Evolutionary conservation across 2,329 filamentous ascomycete genomes (phyloP).

Genomic region (Pyrenochaeta sp.): DNA sequence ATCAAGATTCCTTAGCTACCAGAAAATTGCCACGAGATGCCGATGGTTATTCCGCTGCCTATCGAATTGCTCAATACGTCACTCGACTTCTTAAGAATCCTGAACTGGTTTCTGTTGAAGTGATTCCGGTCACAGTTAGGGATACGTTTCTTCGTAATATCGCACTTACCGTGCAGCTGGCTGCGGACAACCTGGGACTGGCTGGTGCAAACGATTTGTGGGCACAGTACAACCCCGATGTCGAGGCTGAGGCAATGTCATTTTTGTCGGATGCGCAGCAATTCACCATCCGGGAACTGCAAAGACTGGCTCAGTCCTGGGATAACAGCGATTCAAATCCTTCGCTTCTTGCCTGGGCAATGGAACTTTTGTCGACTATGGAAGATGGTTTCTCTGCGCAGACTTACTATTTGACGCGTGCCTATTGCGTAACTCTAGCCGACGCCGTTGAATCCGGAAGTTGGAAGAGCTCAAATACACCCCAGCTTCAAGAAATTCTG

Average conservation of each 20-base stretch:
- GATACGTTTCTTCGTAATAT: conserved; percentile 57
- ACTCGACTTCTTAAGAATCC: conserved; percentile 62
- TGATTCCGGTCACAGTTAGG: conserved; percentile 28
- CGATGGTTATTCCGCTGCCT: conserved; percentile 73
- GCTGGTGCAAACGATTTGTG: conserved; percentile 63
- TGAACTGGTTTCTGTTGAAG: conserved; percentile 45
- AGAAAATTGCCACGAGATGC: conserved; percentile 64
- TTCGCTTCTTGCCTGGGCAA: conserved; percentile 36
- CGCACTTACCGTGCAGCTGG: conserved; percentile 62
- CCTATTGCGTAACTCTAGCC: conserved; percentile 46
- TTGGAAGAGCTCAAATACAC: conserved; percentile 45
- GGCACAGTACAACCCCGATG: conserved; percentile 55
- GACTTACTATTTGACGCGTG: conserved; percentile 54
- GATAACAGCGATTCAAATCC: conserved; percentile 18
- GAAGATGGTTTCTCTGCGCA: conserved; percentile 28
- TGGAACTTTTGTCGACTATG: conserved; percentile 29
- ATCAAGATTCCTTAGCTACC: conserved; percentile 24
- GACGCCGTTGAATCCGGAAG: conserved; percentile 53
- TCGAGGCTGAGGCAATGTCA: conserved; percentile 61
- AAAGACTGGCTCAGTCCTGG: conserved; percentile 19
- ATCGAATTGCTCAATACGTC: conserved; percentile 78
- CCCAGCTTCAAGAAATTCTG: conserved; percentile 47
- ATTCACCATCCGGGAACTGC: conserved; percentile 55
- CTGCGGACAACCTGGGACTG: conserved; percentile 67
- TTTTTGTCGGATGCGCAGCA: conserved; percentile 60